Evolutionary conservation across 176 grass and related monocot species (phyloP).

Genomic region (Dactylis glomerata): DNA sequence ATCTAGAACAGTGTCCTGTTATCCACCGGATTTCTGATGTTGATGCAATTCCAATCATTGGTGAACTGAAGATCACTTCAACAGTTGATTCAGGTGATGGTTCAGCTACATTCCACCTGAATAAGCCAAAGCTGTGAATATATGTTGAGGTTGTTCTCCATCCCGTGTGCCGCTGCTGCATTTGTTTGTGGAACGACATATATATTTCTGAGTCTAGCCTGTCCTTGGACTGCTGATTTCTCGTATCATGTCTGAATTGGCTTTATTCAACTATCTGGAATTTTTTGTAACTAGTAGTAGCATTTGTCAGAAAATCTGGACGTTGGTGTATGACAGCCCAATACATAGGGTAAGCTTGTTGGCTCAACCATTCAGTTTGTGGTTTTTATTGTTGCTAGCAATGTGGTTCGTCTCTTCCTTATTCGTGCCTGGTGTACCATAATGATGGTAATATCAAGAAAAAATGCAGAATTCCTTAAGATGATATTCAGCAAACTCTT

Average conservation of each 20-base stretch:
- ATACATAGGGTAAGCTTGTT: constrained; percentile 34
- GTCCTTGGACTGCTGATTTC: not conserved
- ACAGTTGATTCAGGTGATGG: constrained; percentile 37
- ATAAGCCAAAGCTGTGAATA: constrained; percentile 50
- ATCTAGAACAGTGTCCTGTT: constrained; percentile 22
- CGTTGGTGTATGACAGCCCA: not conserved
- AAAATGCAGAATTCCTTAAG: not conserved
- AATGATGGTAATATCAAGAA: not conserved
- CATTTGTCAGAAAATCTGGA: constrained; percentile 15
- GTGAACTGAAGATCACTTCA: constrained; percentile 26
- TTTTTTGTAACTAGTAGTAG: not conserved
- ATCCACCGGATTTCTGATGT: constrained; percentile 18
- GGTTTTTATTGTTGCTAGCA: constrained; percentile 26
- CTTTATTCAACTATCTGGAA: not conserved
- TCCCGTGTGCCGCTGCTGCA: not conserved
- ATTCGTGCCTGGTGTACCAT: not conserved
- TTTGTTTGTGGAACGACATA: constrained; percentile 14
- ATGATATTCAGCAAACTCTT: too few relatives aligned
- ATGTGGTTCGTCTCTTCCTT: not conserved
- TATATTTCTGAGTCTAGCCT: not conserved
- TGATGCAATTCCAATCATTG: constrained; percentile 37
- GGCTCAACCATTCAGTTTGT: constrained; percentile 4
- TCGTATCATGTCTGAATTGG: constrained; percentile 6
- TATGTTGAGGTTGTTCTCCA: constrained; percentile 30
- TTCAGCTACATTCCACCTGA: constrained; percentile 27